phyloP scores from a whole-genome alignment of 306 rosid species.

The Betula pendula region DNA sequence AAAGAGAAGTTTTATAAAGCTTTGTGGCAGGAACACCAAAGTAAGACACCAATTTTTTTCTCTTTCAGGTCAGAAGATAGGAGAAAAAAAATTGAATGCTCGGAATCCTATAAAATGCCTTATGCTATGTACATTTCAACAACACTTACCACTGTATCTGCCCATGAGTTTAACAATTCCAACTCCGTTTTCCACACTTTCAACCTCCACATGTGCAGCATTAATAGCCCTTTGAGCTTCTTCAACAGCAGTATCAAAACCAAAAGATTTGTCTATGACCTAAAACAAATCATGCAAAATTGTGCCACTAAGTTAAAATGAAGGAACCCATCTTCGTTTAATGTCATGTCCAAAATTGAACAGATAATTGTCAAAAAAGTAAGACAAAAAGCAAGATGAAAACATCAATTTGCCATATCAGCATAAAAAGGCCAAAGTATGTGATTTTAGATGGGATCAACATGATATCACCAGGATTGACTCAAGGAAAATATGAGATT shows the following conservation, averaged over 20 bases:
- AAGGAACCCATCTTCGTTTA: background rate
- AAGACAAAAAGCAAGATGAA: background rate
- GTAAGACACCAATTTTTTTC: conserved; percentile 8
- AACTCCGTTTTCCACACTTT: conserved; percentile 89
- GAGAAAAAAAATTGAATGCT: background rate
- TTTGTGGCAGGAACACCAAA: conserved; percentile 18
- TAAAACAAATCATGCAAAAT: conserved; percentile 39
- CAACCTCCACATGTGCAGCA: conserved; percentile 96
- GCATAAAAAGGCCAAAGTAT: background rate
- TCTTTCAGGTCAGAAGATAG: background rate
- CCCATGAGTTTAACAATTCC: conserved; percentile 97
- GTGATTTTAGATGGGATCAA: background rate
- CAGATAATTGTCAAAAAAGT: background rate
- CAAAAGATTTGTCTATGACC: conserved; percentile 99
- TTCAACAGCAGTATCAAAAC: conserved; percentile 96
- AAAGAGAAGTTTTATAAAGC: conserved; percentile 41
- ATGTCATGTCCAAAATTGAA: background rate
- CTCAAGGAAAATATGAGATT: background rate
- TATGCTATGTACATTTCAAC: background rate
- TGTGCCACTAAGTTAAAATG: conserved; percentile 4
- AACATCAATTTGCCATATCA: background rate
- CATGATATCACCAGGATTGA: background rate
- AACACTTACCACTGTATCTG: conserved; percentile 75
- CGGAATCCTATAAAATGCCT: background rate
- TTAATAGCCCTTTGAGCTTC: conserved; percentile 97